Conservation (phyloP, 371 early-diverging fungal species). For the Mucor indicus region DNA sequence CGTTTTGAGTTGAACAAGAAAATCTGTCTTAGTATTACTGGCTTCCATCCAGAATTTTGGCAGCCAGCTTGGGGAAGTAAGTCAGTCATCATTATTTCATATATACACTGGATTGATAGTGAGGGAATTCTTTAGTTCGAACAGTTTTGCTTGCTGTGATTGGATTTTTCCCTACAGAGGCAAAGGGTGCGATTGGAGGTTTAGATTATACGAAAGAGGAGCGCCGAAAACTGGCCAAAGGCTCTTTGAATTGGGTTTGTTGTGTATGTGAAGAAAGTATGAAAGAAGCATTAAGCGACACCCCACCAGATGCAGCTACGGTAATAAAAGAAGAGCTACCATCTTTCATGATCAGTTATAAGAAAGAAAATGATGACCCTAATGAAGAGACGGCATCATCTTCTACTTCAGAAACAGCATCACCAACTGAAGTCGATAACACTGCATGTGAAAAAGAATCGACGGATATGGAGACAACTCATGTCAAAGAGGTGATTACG, state of each 20-base stretch:
- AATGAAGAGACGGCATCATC: not conserved
- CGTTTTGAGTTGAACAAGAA: slow-evolving; percentile 89
- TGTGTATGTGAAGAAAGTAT: slow-evolving; percentile 21
- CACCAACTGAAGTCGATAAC: not conserved
- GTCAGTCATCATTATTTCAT: slow-evolving; percentile 14
- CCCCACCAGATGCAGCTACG: not conserved
- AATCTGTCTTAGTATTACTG: slow-evolving; percentile 91
- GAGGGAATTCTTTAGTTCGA: slow-evolving; percentile 60
- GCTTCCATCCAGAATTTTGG: slow-evolving; percentile 93
- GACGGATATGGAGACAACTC: not conserved
- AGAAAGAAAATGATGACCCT: not conserved
- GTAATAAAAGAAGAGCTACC: slow-evolving; percentile 17
- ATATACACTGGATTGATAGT: no score
- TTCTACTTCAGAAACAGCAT: not conserved
- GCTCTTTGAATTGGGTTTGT: slow-evolving; percentile 33
- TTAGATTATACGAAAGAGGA: slow-evolving; percentile 72
- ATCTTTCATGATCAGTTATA: slow-evolving; percentile 18
- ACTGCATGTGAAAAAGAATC: not conserved
- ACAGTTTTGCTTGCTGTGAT: slow-evolving; percentile 86
- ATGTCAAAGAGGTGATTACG: no score
- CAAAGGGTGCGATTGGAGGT: slow-evolving; percentile 86
- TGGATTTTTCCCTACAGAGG: slow-evolving; percentile 69
- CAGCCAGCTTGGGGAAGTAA: slow-evolving; percentile 90
- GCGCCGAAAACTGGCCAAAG: slow-evolving; percentile 60
- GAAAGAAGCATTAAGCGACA: slow-evolving; percentile 23